These are phyloP conservation scores for Vicia sativa DNA, from an alignment of 306 rosid genomes.

Conservation along the genomic window DNA sequence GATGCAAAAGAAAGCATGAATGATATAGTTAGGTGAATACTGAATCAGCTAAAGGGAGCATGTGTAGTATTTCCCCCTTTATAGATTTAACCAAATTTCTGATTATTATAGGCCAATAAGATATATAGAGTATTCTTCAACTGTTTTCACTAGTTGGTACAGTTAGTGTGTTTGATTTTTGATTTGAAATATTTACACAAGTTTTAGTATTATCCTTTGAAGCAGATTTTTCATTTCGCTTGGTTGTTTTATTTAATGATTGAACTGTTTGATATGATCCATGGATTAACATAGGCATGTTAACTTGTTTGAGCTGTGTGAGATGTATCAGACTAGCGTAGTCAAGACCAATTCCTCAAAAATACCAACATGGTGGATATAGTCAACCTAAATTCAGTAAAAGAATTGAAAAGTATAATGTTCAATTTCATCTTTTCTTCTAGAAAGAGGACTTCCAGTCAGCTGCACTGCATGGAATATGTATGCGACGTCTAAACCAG, in stretches of 20 bases:
- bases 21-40: slow-evolving; percentile 28
- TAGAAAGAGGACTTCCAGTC: neutral
- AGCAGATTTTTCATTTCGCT: neutral
- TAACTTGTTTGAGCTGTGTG: too few species aligned
- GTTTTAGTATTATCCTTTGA: slow-evolving; percentile 8
- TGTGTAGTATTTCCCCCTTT: slow-evolving; percentile 27
- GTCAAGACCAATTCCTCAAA: too few species aligned
- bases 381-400: slow-evolving; percentile 28
- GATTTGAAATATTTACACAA: neutral
- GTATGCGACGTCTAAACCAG: neutral
- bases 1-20: slow-evolving; percentile 48
- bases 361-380: neutral
- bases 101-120: slow-evolving; percentile 34
- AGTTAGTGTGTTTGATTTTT: slow-evolving; percentile 17
- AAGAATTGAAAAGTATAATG: neutral
- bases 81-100: slow-evolving; percentile 32
- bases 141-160: slow-evolving; percentile 22
- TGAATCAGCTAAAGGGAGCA: slow-evolving; percentile 35
- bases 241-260: slow-evolving; percentile 18
- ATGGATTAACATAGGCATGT: too few species aligned
- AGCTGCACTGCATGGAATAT: neutral
- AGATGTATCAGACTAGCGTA: too few species aligned
- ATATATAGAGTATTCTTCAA: slow-evolving; percentile 36
- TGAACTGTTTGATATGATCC: neutral
- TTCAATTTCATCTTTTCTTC: slow-evolving; percentile 18